Evolutionary conservation across 2,329 filamentous ascomycete genomes (phyloP).

Genomic region (Fusarium sp.): DNA sequence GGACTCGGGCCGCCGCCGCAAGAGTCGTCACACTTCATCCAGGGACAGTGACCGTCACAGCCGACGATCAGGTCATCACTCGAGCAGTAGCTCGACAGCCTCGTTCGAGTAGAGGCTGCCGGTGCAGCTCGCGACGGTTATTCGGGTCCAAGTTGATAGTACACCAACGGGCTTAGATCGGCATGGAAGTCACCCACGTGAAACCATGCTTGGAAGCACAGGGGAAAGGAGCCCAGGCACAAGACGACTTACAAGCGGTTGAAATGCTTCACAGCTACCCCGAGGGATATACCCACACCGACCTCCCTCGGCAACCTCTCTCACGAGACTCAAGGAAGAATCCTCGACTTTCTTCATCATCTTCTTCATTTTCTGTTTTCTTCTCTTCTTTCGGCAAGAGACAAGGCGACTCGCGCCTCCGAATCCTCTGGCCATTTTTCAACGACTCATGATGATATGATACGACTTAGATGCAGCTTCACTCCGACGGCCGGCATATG

Average conservation of each 20-base stretch:
- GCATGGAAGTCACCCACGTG: conserved; percentile 25
- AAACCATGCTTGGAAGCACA: conserved; percentile 25
- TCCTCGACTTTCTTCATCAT: conserved; percentile 12
- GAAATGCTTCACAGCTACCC: conserved; percentile 55
- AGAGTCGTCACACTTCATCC: conserved; percentile 64
- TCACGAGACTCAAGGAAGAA: conserved; percentile 38
- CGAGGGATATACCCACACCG: conserved; percentile 47
- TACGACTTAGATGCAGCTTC: conserved; percentile 43
- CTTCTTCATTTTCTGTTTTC: conserved; percentile 7
- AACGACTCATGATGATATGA: conserved; percentile 42
- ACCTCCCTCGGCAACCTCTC: conserved; percentile 42
- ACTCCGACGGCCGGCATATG: conserved; percentile 33
- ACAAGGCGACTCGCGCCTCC: conserved; percentile 20
- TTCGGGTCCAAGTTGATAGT: conserved; percentile 15
- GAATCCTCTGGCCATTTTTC: conserved; percentile 17
- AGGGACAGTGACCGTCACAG: conserved; percentile 59
- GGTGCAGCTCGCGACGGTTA: conserved; percentile 2
- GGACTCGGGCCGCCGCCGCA: conserved; percentile 61
- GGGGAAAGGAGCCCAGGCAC: conserved; percentile 31
- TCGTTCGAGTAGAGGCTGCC: conserved; percentile 63
- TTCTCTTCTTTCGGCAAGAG: conserved; percentile 20
- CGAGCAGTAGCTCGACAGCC: conserved; percentile 71
- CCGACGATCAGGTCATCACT: conserved; percentile 68
- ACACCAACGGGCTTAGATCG: conserved; percentile 27
- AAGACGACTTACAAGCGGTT: conserved; percentile 50